Evolutionary conservation across 2,329 filamentous ascomycete species (phyloP), one percentile per base, ranked within the genome.

Genomic region (Penicillium hesseltinei): DNA sequence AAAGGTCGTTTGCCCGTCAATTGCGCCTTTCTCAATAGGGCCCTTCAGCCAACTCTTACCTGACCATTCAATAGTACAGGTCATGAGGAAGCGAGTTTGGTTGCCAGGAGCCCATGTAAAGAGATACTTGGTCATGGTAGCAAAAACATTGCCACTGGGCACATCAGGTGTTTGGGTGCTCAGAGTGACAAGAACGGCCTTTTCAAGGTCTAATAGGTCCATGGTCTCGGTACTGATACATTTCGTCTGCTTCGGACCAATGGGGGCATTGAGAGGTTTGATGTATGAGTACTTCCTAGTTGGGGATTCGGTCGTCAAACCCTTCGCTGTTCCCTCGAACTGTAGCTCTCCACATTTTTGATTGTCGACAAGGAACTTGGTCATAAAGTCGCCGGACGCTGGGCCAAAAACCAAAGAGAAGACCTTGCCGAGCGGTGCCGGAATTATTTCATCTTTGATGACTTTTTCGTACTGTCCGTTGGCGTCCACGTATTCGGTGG

Each of bases 31-130:
- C 73, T 99, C 94, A 66, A 99, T 99, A 2, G 94, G 90, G 61
- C 90, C 91, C 79, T 94, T 97, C 45, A 99, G 79, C 94, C 94
- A 99, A 78, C 92, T 97, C 81, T 97, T 99, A 66, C 92, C 92
- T 4, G 88, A 88, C 95, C 95, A 99, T 70, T 99, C 95, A 43
- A 97, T 90, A 2, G 87, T 88, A 73, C 91, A 97, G 64, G 88
- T 97, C 77, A 93, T 88, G 60, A 94, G 86, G 31, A 99, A 78
- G 29, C 92, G 84, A 1, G 95, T 99, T 39, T 86, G 80, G 68
- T 96, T 96, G 61, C 87, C 88, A 50, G 94, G 87, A 4, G 88
- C 92, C 94, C 94, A 99, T 51, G 90, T 90, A 23, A 99, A 81
- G 69, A 95, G 96, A 70, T 97, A 99, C 66, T 89, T 90, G 3